Conservation (phyloP, 306 rosid genomes). For the Dryas drummondii region DNA sequence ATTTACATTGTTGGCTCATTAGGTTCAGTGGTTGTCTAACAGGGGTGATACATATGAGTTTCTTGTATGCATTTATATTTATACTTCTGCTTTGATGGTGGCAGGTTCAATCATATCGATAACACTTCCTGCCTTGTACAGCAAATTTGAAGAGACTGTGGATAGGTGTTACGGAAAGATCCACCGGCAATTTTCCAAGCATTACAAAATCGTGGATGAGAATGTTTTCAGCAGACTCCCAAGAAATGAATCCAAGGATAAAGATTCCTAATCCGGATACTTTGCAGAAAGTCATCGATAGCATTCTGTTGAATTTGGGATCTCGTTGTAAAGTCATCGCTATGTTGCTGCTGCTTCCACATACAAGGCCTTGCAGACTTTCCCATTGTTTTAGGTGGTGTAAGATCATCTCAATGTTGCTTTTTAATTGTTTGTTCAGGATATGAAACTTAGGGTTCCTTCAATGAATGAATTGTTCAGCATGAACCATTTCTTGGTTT, state of each 20-base stretch:
- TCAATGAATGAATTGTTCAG: background rate
- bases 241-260: constrained; percentile 57
- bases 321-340: background rate
- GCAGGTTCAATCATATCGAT: constrained; percentile 66
- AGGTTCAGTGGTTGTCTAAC: no score
- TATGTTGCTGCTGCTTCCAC: background rate
- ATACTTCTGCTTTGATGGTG: constrained; percentile 30
- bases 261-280: constrained; percentile 43
- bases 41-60: background rate
- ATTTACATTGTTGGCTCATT: no score
- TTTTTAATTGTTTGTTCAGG: background rate
- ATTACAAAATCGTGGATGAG: constrained; percentile 79
- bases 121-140: constrained; percentile 77
- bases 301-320: background rate
- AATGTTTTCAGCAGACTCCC: constrained; percentile 68
- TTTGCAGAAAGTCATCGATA: background rate
- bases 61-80: constrained; percentile 12
- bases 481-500: background rate
- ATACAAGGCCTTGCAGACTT: background rate
- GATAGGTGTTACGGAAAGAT: constrained; percentile 60
- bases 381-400: background rate
- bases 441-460: background rate
- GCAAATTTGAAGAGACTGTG: constrained; percentile 48
- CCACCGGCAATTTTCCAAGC: constrained; percentile 73
- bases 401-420: background rate